phyloP scores from a whole-genome alignment of 2,329 filamentous ascomycete genomes.

The Chalaropsis thielavioides region DNA sequence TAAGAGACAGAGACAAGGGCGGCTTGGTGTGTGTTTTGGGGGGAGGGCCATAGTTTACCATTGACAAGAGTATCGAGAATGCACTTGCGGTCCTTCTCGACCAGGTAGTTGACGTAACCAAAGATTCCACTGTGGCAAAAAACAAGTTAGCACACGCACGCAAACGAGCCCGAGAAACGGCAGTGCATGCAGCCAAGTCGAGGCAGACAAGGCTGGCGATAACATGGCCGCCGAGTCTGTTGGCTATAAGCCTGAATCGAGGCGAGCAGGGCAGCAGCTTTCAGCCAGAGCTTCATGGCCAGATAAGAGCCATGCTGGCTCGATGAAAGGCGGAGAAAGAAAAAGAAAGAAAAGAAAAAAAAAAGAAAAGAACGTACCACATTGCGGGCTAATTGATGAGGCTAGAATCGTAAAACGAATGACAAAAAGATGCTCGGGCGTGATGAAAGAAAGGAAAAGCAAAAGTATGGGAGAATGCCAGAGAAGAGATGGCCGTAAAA shows the following conservation, averaged over 20 bases:
- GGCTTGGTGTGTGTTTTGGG: slow-evolving; percentile 2
- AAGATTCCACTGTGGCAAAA: slow-evolving; percentile 62
- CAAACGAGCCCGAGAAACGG: slow-evolving; percentile 10
- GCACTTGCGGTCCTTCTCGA: slow-evolving; percentile 95
- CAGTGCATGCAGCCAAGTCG: neutral
- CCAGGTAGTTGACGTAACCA: slow-evolving; percentile 97
- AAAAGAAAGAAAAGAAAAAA: slow-evolving; percentile 3
- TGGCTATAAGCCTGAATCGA: neutral
- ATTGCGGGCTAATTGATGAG: slow-evolving; percentile 16
- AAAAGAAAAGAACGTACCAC: slow-evolving; percentile 16
- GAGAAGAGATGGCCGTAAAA: slow-evolving; percentile 9
- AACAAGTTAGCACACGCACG: slow-evolving; percentile 14
- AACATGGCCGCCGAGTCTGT: neutral
- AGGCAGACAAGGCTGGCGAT: neutral
- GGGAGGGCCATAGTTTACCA: slow-evolving; percentile 43
- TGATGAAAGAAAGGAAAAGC: slow-evolving; percentile 6
- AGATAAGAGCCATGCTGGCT: neutral
- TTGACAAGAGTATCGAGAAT: slow-evolving; percentile 94
- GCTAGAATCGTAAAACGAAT: slow-evolving; percentile 16
- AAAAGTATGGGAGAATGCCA: neutral
- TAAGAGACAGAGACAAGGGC: neutral
- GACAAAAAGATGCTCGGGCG: slow-evolving; percentile 9
- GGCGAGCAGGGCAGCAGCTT: neutral
- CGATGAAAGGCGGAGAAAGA: neutral
- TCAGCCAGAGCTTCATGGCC: slow-evolving; percentile 1